Base-by-base conservation (phyloP, 208 protist genomes). In the Kentomonas sorsogonicus region DNA sequence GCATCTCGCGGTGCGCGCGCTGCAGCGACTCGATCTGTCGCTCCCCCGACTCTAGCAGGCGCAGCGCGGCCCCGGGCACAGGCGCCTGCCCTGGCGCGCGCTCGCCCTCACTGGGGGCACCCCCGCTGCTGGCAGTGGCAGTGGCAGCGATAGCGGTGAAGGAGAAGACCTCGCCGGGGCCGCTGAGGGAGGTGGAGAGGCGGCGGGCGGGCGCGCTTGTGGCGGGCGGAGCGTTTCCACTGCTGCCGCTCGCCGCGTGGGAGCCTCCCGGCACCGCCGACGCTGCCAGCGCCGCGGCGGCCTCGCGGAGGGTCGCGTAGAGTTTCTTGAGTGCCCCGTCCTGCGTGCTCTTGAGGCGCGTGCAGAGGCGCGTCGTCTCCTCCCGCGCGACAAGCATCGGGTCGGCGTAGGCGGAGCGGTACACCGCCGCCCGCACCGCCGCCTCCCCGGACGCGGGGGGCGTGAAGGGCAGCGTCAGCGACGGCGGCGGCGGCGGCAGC, bases 1-100 rank as follows among this genome's bases (percentile, higher is more conserved):
- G 74, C 13, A 79, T 34, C 11, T 83, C 77, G n/a, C 74, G 81
- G n/a, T 84, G 77, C 1, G 59, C 55, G 25, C 60, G 63, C 54
- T 82, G 69, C 60, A 74, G 51, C 50, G 78, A 69, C n/a, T 73
- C 63, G 52, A 85, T 63, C 41, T 76, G 29, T 3, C 46, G 6
- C 27, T 55, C 48, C 13, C 23, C 27, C 15, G 26, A 25, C 0
- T 45, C 27, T 1, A 53, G 26, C 18, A 20, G 26, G n/a, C 57
- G 54, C 18, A 73, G 26, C 10, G 47, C 48, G 23, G 63, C 63
- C 39, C 27, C 33, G 23, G n/a, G 0, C 16, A 41, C 16, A 9
- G 39, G 18, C 4, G 22, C 22, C 46, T 33, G 46, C 11, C 7
- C 22, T n/a, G n/a, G n/a, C n/a, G n/a, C n/a, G n/a, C n/a, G n/a